Base-by-base conservation (phyloP, 139 green algal genomes). In the Coelastrella sp. region DNA sequence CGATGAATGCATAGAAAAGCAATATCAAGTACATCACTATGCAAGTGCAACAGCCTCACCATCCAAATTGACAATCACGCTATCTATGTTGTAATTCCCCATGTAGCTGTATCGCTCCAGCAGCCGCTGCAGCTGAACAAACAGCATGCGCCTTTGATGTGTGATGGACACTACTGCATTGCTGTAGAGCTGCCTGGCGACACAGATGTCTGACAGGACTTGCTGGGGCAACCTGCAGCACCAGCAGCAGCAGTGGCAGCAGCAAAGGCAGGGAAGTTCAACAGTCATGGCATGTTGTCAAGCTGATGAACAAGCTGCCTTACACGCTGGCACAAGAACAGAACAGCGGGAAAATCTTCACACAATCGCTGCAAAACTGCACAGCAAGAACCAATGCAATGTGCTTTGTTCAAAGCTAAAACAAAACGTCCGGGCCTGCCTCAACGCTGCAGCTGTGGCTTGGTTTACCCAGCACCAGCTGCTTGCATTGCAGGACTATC, bases 161-260 rank as follows among this genome's bases (percentile, higher is more conserved):
- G 16, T 59, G 57, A 78, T 68, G 7, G 22, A 54, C 3, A 13
- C 22, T 16, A 83, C 47, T 47, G 77, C 54, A 22, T 83, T 64
- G 19, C 60, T 76, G 61, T 86, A 86, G 11, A 86, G 80, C 80
- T 86, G 60, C 4, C 61, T 22, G 16, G 80, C 80, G 10, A 86
- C 80, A 60, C 60, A 75, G 8, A 86, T 57, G 61, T 86, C 80
- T 14, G 22, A 32, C 80, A 86, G 23, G 4, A 65, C 61, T 22
- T 86, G 80, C 6, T 47, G 80, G 6, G 8, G 4, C 61, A 86
- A 8, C 60, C 80, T 86, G 80, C 14, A 83, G 17, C 68, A 76
- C 11, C 64, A 71, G 64, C 64, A 71, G 64, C 64, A 71, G 64
- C 61, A 71, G 61, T 13, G 14, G 61, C 61, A 71, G 61, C 64